A percentile compares a stretch with the other conserved stretches of the same genome.
Conservation (phyloP, 768 basidiomycete genomes). For the Suillus bovinus region DNA sequence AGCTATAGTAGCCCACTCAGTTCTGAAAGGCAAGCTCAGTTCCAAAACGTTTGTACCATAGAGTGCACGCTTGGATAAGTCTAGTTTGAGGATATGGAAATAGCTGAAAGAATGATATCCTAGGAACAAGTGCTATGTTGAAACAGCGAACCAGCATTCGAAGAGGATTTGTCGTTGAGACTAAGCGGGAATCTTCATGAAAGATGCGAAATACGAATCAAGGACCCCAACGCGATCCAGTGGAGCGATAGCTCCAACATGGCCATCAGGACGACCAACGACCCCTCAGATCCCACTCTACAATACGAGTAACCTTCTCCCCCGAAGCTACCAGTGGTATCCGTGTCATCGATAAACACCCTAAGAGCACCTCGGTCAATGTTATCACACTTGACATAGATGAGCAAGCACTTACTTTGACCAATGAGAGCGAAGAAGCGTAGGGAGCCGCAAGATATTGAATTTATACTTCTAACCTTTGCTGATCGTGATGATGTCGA, state of each 20-base stretch:
- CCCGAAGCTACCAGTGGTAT: constrained; percentile 43
- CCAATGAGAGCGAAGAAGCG: constrained; percentile 39
- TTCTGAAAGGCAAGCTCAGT: no score
- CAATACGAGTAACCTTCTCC: constrained; percentile 58
- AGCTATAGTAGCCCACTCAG: no score
- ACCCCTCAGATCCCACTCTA: constrained; percentile 38
- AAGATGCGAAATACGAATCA: constrained; percentile 48
- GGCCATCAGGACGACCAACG: constrained; percentile 44
- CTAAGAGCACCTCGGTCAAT: constrained; percentile 32
- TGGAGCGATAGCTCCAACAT: constrained; percentile 57
- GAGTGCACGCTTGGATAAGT: no score
- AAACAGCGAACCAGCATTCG: no score
- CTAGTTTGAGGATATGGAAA: no score
- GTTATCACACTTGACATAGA: not conserved
- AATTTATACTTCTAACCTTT: constrained; percentile 33
- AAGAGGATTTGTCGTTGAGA: no score
- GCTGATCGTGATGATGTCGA: constrained; percentile 29
- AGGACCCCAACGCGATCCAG: constrained; percentile 40
- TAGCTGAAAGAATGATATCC: no score
- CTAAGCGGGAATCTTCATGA: constrained; percentile 21
- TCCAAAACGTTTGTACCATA: no score
- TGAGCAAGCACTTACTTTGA: constrained; percentile 35
- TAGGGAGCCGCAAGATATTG: constrained; percentile 32
- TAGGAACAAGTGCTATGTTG: no score
- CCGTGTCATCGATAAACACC: constrained; percentile 58